Conservation (phyloP, 495 filamentous ascomycete genomes). For the Neurospora sp. region DNA sequence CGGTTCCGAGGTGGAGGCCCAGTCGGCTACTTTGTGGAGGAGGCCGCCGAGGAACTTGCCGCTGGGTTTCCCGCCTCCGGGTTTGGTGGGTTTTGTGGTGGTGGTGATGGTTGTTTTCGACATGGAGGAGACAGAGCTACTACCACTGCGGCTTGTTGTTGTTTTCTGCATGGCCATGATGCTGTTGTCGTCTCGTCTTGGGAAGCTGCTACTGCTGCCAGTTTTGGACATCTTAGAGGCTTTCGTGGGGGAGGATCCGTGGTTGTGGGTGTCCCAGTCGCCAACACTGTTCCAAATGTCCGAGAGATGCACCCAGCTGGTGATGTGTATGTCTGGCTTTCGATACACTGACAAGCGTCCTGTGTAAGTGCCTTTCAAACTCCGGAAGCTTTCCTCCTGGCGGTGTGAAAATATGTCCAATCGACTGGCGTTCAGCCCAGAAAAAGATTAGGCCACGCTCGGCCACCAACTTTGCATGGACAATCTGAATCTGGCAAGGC, state of each 20-base stretch:
- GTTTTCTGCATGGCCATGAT: background rate
- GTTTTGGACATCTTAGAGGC: background rate
- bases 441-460: background rate
- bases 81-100: background rate
- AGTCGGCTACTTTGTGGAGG: constrained; percentile 25
- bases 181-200: background rate
- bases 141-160: background rate
- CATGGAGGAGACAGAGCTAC: no score
- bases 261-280: background rate
- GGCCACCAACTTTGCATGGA: background rate
- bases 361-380: background rate
- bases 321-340: background rate
- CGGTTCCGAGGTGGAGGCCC: constrained; percentile 31
- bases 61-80: background rate
- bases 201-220: background rate
- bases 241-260: background rate
- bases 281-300: background rate
- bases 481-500: background rate
- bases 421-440: background rate
- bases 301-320: background rate
- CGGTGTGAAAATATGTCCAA: background rate
- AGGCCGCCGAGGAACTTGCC: constrained; percentile 2
- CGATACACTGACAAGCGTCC: background rate
- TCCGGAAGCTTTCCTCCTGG: background rate
- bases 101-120: background rate